Conservation (phyloP, 163 green algal species). For the Chlorella variabilis region DNA sequence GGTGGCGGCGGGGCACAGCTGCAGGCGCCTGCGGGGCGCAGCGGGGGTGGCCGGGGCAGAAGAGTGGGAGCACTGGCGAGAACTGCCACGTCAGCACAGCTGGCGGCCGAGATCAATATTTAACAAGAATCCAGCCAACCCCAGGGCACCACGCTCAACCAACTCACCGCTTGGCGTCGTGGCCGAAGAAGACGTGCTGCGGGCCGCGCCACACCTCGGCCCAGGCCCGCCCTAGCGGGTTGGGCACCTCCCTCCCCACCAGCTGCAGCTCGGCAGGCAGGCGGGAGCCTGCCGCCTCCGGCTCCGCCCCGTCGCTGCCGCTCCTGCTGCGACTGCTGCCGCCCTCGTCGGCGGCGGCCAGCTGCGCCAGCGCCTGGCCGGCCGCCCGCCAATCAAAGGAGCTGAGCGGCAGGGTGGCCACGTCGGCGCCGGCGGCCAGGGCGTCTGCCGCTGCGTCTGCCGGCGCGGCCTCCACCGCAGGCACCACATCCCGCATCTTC, state of each 20-base stretch:
- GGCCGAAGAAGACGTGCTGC: conserved; percentile 81
- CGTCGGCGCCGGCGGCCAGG: neutral
- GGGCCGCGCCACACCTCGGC: conserved; percentile 59
- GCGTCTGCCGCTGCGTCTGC: neutral
- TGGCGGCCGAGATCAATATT: too few relatives aligned
- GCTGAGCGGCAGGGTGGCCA: neutral
- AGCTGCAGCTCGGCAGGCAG: conserved; percentile 11
- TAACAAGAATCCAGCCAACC: too few relatives aligned
- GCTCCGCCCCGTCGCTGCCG: neutral
- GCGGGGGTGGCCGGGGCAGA: too few relatives aligned
- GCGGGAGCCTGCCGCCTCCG: too few relatives aligned
- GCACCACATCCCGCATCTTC: conserved; percentile 43
- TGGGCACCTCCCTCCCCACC: conserved; percentile 10
- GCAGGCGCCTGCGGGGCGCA: too few relatives aligned
- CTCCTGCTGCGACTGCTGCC: neutral
- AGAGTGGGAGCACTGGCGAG: too few relatives aligned
- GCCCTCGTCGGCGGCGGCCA: neutral
- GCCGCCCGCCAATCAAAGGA: conserved; percentile 14
- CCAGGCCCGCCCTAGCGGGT: conserved; percentile 36
- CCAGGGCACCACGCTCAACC: too few relatives aligned
- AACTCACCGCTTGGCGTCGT: conserved; percentile 60
- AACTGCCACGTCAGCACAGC: too few relatives aligned
- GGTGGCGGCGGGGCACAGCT: too few relatives aligned
- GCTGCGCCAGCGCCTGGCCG: neutral
- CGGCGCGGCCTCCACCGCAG: neutral